Base-by-base conservation (phyloP, 768 basidiomycete genomes). In the Termitomyces sp. region DNA sequence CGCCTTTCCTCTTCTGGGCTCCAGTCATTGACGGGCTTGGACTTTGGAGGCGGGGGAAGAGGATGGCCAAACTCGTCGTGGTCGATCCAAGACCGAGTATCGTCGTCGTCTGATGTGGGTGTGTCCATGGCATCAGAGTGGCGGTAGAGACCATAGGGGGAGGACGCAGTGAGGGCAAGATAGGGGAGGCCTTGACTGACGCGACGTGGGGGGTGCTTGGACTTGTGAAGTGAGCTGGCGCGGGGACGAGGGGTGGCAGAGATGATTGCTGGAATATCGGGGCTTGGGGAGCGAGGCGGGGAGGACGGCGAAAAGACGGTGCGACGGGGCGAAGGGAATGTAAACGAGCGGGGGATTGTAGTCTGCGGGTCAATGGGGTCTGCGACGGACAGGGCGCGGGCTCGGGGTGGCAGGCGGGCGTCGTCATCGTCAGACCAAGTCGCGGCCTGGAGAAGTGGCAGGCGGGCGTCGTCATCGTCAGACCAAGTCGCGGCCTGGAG, bases 291-390 rank as follows among this genome's bases (percentile, higher is more conserved):
- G 21, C 53, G 61, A 2, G 32, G 42, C 23, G 50, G 48, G 4
- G 41, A 38, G 32, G 41, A 50, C 19, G 16, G n/a, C n/a, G 58
- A 54, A 31, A 23, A 48, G 38, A 29, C 43, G 0, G 86, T 87
- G 2, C 70, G 73, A 0, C 82, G 82, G 0, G 80, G 83, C 0
- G 85, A 84, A 0, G 85, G 85, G 57, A 84, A 77, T 77, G 60
- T 75, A 72, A 0, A 75, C 69, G 0, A 78, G 78, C 11, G 75
- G 76, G 5, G 53, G 61, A 21, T 14, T 3, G 29, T 29, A 23
- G 37, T 38, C 17, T 38, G 37, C 5, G 37, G 42, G 42, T 43
- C 42, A 25, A 43, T 43, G 14, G 42, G 42, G 42, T 43, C 42
- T 25, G 42, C 42, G 6, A 43, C 6, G 3, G 42, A 45, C 8